These are phyloP conservation scores for Agaricus subrufescens DNA, from an alignment of 768 basidiomycete genomes.

Conservation along the genomic window DNA sequence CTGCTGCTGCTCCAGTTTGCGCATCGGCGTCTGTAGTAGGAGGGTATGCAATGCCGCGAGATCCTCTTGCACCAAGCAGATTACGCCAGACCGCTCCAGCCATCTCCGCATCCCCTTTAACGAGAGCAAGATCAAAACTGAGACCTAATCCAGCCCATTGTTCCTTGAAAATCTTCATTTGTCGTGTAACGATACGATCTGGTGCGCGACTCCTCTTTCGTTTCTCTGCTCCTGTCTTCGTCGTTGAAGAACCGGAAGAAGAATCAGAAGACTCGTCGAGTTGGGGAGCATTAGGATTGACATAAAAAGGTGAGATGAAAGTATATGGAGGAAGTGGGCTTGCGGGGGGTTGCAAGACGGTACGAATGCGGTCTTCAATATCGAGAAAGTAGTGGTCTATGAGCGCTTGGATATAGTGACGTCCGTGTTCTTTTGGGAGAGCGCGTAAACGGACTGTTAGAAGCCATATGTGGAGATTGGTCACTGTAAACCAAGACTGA, in stretches of 20 bases:
- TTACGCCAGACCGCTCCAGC: conserved; percentile 91
- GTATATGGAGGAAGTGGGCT: conserved; percentile 40
- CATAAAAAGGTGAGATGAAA: conserved; percentile 38
- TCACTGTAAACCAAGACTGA: conserved; percentile 95
- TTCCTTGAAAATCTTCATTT: conserved; percentile 90
- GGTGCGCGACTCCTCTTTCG: conserved; percentile 43
- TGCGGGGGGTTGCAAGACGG: conserved; percentile 61
- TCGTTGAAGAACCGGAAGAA: conserved; percentile 3
- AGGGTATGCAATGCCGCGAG: conserved; percentile 55
- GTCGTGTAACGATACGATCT: conserved; percentile 73
- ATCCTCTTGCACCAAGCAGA: conserved; percentile 80
- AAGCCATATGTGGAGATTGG: conserved; percentile 90
- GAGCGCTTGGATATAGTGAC: conserved; percentile 70
- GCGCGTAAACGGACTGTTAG: conserved; percentile 85
- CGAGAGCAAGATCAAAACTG: conserved; percentile 73
- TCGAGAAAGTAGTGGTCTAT: conserved; percentile 96
- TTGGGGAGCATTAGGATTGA: conserved; percentile 37
- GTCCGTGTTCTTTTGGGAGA: conserved; percentile 63
- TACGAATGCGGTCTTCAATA: conserved; percentile 84
- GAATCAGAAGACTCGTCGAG: conserved; percentile 3
- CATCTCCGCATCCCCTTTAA: conserved; percentile 74
- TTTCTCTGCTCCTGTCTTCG: conserved; percentile 9
- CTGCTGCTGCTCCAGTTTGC: neutral
- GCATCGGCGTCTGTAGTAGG: conserved; percentile 17
- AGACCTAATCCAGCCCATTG: conserved; percentile 85